Percentiles rank a stretch among this genome's conserved stretches.
phyloP scores from a whole-genome alignment of 176 grass and related monocot genomes.

The Cenchrus purpureus region DNA sequence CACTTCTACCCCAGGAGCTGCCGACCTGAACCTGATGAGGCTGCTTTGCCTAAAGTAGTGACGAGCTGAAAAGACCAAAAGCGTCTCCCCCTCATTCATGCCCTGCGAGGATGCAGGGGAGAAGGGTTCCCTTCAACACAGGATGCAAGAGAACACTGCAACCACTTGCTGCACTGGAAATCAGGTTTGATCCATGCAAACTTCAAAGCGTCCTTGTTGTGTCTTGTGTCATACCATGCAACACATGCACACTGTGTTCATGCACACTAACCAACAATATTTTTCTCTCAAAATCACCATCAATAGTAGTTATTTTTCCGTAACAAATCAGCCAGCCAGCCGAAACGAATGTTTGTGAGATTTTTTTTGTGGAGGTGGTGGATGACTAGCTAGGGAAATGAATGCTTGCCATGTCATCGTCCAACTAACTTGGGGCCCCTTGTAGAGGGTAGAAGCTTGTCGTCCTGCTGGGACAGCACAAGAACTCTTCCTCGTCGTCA shows the following conservation, averaged over 20 bases:
- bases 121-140: not conserved
- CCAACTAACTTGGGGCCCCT: not conserved
- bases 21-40: not conserved
- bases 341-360: not conserved
- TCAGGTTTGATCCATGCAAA: no score
- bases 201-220: no score
- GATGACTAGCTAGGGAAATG: not conserved
- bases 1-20: constrained; percentile 7
- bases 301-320: no score
- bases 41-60: constrained; percentile 42
- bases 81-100: not conserved
- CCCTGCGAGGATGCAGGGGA: not conserved
- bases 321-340: no score
- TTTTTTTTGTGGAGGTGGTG: not conserved
- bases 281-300: no score
- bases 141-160: not conserved
- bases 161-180: not conserved
- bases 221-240: no score
- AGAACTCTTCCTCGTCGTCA: no score
- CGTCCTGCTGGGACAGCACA: not conserved
- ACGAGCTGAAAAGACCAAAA: not conserved
- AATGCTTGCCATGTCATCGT: constrained; percentile 8
- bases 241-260: no score
- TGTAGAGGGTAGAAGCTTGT: not conserved
- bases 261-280: no score